These are phyloP conservation scores for Helenozyma rhizophorensis DNA, from an alignment of 805 yeast genomes.

Conservation along the genomic window DNA sequence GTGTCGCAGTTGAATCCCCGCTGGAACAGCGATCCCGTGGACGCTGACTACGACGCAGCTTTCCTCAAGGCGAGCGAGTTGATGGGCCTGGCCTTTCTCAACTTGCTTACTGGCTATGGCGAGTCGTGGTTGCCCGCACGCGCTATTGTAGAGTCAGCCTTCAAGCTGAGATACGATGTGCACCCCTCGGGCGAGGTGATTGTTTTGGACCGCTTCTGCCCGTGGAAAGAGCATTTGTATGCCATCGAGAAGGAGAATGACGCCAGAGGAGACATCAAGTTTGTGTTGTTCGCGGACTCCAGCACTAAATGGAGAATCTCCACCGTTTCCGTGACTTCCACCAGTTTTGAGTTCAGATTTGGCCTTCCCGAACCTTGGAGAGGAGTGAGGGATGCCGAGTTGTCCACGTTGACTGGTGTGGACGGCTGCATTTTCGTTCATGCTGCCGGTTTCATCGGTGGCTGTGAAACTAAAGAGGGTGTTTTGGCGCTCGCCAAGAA, in stretches of 20 bases:
- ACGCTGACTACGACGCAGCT: constrained; percentile 59
- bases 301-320: constrained; percentile 77
- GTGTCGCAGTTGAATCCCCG: constrained; percentile 79
- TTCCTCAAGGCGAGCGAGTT: constrained; percentile 70
- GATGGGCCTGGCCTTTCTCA: constrained; percentile 79
- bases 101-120: constrained; percentile 66
- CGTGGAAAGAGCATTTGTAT: constrained; percentile 94
- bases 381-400: constrained; percentile 88
- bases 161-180: constrained; percentile 52
- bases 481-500: constrained; percentile 67
- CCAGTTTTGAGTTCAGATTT: constrained; percentile 79
- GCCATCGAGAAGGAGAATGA: constrained; percentile 59
- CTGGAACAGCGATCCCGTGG: constrained; percentile 70
- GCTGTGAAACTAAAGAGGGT: constrained; percentile 75
- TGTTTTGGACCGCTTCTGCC: constrained; percentile 71
- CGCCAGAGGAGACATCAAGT: constrained; percentile 55
- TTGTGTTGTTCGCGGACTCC: constrained; percentile 79
- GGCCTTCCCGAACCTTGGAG: constrained; percentile 90
- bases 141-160: constrained; percentile 66
- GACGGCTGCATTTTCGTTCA: constrained; percentile 88
- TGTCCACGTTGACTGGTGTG: constrained; percentile 72
- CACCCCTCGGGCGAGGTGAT: constrained; percentile 72
- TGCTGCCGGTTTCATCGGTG: constrained; percentile 97
- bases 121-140: constrained; percentile 91
- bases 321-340: constrained; percentile 77